Conservation (phyloP, 2,329 filamentous ascomycete genomes). For the Aspergillus sp. region DNA sequence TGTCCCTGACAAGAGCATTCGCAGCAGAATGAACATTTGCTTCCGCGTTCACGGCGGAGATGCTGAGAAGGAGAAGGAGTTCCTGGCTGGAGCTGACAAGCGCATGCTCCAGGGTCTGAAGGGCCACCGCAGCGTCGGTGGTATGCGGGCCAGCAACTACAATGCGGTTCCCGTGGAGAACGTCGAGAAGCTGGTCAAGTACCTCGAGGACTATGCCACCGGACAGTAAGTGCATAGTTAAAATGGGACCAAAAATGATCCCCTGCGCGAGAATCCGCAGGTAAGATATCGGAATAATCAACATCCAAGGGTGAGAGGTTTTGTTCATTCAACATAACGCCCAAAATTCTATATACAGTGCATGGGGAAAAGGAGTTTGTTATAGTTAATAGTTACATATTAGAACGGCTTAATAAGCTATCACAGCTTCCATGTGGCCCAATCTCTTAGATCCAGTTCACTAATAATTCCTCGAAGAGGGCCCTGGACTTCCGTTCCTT, state of each 20-base stretch:
- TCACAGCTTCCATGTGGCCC: slow-evolving; percentile 55
- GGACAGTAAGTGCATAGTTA: neutral
- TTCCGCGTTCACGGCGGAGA: slow-evolving; percentile 66
- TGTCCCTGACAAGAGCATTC: slow-evolving; percentile 65
- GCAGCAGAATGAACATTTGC: slow-evolving; percentile 93
- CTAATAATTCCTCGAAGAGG: slow-evolving; percentile 62
- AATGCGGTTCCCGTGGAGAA: slow-evolving; percentile 62
- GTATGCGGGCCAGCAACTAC: slow-evolving; percentile 82
- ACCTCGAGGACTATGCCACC: slow-evolving; percentile 49
- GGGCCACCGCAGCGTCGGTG: slow-evolving; percentile 80
- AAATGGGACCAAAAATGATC: too few species aligned
- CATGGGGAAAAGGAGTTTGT: neutral
- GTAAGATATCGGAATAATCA: neutral
- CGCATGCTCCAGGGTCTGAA: slow-evolving; percentile 71
- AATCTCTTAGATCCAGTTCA: slow-evolving; percentile 51
- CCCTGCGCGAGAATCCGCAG: neutral
- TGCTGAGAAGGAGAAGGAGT: slow-evolving; percentile 68
- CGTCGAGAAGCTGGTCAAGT: slow-evolving; percentile 36
- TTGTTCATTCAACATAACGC: slow-evolving; percentile 3
- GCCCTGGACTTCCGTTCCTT: slow-evolving; percentile 68
- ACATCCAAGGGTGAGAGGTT: neutral
- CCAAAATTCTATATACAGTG: slow-evolving; percentile 1
- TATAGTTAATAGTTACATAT: neutral
- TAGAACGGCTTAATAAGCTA: neutral
- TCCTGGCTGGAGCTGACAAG: slow-evolving; percentile 65